These are phyloP conservation scores for Phytopythium sindhum DNA, from an alignment of 352 stramenopile species.

Conservation along the genomic window DNA sequence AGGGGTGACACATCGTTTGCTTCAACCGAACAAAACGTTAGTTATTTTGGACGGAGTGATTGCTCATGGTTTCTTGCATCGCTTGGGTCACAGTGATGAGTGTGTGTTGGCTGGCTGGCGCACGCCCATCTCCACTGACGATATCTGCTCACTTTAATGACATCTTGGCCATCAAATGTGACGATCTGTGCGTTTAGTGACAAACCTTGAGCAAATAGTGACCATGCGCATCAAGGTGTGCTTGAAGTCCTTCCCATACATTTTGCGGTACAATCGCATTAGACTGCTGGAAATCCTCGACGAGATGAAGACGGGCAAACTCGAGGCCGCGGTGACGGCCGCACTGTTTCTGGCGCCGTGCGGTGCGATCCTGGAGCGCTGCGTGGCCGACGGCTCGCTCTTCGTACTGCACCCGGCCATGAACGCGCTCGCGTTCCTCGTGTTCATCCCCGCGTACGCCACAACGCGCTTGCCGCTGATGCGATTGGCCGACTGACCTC, in stretches of 20 bases:
- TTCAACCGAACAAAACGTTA: neutral
- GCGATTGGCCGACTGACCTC: neutral
- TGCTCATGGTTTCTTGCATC: neutral
- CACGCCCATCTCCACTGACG: neutral
- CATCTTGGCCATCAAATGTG: neutral
- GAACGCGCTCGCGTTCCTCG: slow-evolving; percentile 46
- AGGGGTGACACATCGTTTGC: neutral
- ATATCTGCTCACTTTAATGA: neutral
- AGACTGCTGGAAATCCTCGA: no score
- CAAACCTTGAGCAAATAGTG: no score
- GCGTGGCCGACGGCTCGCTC: slow-evolving; percentile 35
- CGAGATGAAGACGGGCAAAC: slow-evolving; percentile 5
- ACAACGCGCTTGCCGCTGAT: neutral
- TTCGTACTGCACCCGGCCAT: slow-evolving; percentile 53
- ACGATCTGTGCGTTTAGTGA: no score
- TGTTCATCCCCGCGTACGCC: slow-evolving; percentile 48
- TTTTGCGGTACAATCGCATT: no score
- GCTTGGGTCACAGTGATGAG: neutral
- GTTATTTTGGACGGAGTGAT: neutral
- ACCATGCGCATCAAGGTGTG: neutral
- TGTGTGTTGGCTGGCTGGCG: neutral
- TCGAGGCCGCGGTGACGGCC: slow-evolving; percentile 23
- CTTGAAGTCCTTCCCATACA: no score
- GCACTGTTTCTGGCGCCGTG: slow-evolving; percentile 55
- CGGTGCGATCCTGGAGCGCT: slow-evolving; percentile 40